Evolutionary conservation across 139 green algal genomes (phyloP).

Genomic region (Ettlia oleoabundans): DNA sequence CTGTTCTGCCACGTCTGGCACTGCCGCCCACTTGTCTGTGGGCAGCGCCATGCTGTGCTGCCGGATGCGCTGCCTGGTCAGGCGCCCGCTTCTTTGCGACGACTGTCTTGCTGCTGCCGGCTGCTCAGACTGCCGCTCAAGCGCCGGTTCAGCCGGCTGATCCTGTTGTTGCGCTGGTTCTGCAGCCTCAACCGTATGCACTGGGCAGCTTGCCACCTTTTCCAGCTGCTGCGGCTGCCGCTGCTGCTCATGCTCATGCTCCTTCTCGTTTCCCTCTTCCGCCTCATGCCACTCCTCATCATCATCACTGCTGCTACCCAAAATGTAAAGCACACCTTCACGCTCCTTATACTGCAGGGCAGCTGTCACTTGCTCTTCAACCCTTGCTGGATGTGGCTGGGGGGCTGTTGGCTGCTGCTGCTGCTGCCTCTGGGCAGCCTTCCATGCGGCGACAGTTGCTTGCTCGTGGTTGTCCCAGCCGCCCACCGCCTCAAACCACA

Average conservation of each 20-base stretch:
- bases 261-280: neutral
- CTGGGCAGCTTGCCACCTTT: no score
- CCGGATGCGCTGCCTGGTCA: no score
- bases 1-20: neutral
- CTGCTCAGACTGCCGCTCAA: no score
- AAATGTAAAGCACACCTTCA: neutral
- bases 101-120: no score
- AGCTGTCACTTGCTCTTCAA: neutral
- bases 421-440: slow-evolving; percentile 2
- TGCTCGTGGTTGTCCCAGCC: slow-evolving; percentile 33
- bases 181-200: no score
- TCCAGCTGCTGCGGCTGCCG: neutral
- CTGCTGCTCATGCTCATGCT: neutral
- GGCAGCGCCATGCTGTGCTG: no score
- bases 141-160: no score
- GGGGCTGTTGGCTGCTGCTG: neutral
- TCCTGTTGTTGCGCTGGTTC: no score
- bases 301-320: slow-evolving; percentile 11
- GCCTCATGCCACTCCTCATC: neutral
- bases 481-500: slow-evolving; percentile 29
- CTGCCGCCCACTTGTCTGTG: no score
- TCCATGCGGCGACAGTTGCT: neutral
- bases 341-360: neutral
- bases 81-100: no score
- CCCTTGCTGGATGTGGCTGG: neutral